Evolutionary conservation across 2,329 filamentous ascomycete genomes (phyloP).

Genomic region (Nigrospora sphaerica): DNA sequence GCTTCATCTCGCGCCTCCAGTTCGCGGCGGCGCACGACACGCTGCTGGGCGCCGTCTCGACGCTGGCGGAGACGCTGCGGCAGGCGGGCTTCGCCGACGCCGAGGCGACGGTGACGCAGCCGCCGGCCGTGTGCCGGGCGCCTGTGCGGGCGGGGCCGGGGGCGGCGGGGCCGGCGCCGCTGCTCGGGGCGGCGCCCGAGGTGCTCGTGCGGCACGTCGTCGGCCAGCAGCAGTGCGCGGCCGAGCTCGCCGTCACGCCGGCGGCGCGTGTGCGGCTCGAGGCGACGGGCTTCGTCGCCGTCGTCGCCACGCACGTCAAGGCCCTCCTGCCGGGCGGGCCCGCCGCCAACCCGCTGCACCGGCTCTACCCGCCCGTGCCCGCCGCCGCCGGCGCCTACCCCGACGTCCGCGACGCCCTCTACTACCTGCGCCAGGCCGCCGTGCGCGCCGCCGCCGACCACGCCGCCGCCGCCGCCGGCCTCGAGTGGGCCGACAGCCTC

Average conservation of each 20-base stretch:
- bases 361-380: slow-evolving; percentile 34
- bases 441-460: slow-evolving; percentile 18
- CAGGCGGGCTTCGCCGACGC: slow-evolving; percentile 30
- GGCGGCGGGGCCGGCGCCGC: neutral
- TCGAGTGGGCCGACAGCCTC: slow-evolving; percentile 14
- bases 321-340: slow-evolving; percentile 16
- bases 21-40: slow-evolving; percentile 32
- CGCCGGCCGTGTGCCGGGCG: neutral
- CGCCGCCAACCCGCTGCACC: slow-evolving; percentile 23
- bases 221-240: slow-evolving; percentile 29
- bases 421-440: slow-evolving; percentile 38
- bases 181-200: slow-evolving; percentile 23
- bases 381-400: slow-evolving; percentile 39
- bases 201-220: slow-evolving; percentile 36
- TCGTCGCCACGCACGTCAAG: slow-evolving; percentile 37
- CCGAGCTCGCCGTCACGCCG: slow-evolving; percentile 39
- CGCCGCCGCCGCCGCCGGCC: slow-evolving; percentile 10
- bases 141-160: neutral
- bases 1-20: slow-evolving; percentile 41
- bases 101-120: neutral
- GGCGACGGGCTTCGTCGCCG: slow-evolving; percentile 36
- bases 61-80: slow-evolving; percentile 35
- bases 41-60: slow-evolving; percentile 34
- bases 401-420: slow-evolving; percentile 32
- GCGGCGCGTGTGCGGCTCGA: slow-evolving; percentile 33